phyloP scores from a whole-genome alignment of 1,284 basidiomycete genomes.

The Neolentinus lepideus region DNA sequence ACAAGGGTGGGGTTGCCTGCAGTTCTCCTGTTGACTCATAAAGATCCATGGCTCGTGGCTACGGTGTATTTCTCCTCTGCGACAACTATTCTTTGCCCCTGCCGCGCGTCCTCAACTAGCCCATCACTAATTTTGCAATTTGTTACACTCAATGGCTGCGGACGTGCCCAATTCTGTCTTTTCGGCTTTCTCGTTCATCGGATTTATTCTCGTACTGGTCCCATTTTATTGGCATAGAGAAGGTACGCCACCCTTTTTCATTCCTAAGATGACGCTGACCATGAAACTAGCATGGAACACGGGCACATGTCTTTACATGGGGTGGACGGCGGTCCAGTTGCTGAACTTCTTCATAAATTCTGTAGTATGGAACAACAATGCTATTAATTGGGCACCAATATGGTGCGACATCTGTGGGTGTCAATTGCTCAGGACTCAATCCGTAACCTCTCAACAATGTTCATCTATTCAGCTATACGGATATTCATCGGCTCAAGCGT shows the following conservation, averaged over 20 bases:
- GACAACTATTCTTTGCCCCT: no score
- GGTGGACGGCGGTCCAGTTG: conserved; percentile 44
- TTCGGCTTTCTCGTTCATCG: conserved; percentile 29
- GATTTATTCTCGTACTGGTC: conserved; percentile 32
- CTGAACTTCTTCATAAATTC: conserved; percentile 44
- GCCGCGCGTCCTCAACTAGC: no score
- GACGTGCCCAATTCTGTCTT: conserved; percentile 8
- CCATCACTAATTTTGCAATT: neutral
- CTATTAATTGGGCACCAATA: conserved; percentile 27
- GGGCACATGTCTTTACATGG: conserved; percentile 50
- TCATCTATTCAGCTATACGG: conserved; percentile 22
- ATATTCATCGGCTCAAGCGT: conserved; percentile 24
- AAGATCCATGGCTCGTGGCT: no score
- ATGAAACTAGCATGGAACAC: conserved; percentile 39
- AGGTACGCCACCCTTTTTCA: conserved; percentile 9
- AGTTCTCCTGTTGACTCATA: no score
- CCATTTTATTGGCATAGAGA: conserved; percentile 44
- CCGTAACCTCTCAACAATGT: conserved; percentile 16
- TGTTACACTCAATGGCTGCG: neutral
- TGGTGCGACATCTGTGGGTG: conserved; percentile 51
- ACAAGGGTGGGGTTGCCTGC: no score
- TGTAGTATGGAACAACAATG: conserved; percentile 47
- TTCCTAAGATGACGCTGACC: neutral
- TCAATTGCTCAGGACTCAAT: conserved; percentile 8
- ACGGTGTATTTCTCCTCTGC: no score